A percentile compares a stretch with the other conserved stretches of the same genome.
Evolutionary conservation across 75 land plant genomes (phyloP).

Genomic region (Cryptomeria japonica): DNA sequence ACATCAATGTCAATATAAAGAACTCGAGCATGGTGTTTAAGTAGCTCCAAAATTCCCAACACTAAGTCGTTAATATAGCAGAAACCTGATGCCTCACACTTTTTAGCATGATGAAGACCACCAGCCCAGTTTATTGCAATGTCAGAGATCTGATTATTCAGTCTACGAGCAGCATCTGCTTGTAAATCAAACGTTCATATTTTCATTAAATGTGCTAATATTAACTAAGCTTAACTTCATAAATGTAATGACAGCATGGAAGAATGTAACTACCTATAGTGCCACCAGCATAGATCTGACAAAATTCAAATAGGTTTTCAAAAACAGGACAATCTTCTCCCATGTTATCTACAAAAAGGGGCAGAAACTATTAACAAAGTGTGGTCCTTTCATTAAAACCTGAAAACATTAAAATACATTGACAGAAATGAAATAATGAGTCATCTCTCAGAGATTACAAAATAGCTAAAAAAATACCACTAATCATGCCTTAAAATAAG

Average conservation of each 20-base stretch:
- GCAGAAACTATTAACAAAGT: background rate
- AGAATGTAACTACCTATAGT: conserved; percentile 74
- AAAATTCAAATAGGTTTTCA: conserved; percentile 97
- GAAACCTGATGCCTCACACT: conserved; percentile 96
- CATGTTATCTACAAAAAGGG: conserved; percentile 78
- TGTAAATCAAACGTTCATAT: background rate
- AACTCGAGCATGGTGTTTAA: conserved; percentile 93
- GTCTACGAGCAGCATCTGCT: conserved; percentile 94
- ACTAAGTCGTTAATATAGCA: conserved; percentile 99
- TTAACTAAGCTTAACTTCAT: background rate
- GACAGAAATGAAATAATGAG: background rate
- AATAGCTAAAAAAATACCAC: background rate
- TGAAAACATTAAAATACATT: conserved; percentile 1
- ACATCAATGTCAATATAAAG: conserved; percentile 98
- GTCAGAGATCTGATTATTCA: conserved; percentile 87
- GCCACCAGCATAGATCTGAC: conserved; percentile 99
- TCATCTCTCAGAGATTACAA: background rate
- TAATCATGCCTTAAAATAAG: background rate
- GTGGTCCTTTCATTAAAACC: background rate
- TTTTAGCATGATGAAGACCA: conserved; percentile 98
- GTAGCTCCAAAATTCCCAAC: conserved; percentile 92
- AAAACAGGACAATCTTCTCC: conserved; percentile 99
- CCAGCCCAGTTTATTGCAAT: conserved; percentile 99
- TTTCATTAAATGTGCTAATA: background rate
- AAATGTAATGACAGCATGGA: background rate